Evolutionary conservation across 2,329 filamentous ascomycete genomes (phyloP), one percentile per base, ranked within the genome.

Genomic region (Talaromyces sp.): DNA sequence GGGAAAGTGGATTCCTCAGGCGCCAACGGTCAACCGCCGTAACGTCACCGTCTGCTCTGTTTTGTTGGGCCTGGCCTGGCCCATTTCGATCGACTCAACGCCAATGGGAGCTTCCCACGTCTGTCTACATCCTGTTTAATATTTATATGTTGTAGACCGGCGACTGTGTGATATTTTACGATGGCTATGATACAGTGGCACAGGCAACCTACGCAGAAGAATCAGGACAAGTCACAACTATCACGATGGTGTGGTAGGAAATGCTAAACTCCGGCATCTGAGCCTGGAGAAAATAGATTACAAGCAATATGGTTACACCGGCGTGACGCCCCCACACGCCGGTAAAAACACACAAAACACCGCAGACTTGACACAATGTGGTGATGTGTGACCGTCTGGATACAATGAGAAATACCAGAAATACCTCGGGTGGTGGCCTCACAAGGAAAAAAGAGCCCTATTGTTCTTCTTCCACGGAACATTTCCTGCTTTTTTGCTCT

Each of bases 71-170:
- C 68, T 59, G 64, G 54, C 25, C 54, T 58, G 54, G 62, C 29
- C 45, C 40, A 56, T 56, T 36, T 25, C 31, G n/a, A 36, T 22
- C 29, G 22, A 51, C 66, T 51, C 56, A 56, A 69, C 69, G 64
- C 73, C 72, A 75, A 75, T 75, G 67, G 69, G 40, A n/a, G 68
- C 62, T 54, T 69, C 69, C 73, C 72, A 74, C 73, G 72, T 75
- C 22, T 49, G 22, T 51, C 11, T 51, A 22, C 25, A n/a, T n/a
- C 5, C 2, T 2, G 40, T 45, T 13, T 47, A 22, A 22, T 13
- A 3, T 17, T 45, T 45, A n/a, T 6, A 7, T 22, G 43, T 47
- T 22, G 43, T n/a, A 8, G 19, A 19, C 43, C n/a, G 2, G n/a
- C 22, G 40, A 10, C 40, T 45, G 40, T 45, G 40, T 3, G n/a